Percentiles rank a stretch among this genome's conserved stretches.
Conservation (phyloP, 768 basidiomycete species). For the Calvatia gigantea region DNA sequence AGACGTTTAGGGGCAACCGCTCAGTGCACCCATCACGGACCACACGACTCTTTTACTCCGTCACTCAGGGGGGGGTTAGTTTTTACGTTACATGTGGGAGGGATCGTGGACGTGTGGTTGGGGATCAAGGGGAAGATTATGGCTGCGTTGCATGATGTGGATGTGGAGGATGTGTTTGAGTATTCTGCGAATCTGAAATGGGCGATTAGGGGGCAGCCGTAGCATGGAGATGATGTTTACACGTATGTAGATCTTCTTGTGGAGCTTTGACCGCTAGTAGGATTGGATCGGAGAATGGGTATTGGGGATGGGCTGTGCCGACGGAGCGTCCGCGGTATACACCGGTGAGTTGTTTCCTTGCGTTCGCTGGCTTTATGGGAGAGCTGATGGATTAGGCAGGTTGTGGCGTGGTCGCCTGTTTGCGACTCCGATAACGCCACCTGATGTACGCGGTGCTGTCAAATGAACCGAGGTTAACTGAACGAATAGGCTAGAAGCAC, state of each 20-base stretch:
- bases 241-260: background rate
- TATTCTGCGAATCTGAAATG: background rate
- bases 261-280: background rate
- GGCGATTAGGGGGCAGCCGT: constrained; percentile 4
- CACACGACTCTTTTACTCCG: constrained; percentile 5
- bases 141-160: background rate
- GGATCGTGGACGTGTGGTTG: constrained; percentile 1
- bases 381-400: background rate
- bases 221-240: constrained; percentile 9
- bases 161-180: background rate
- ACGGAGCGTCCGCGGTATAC: constrained; percentile 7
- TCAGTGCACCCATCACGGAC: background rate
- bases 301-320: constrained; percentile 11
- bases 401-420: background rate
- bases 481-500: background rate
- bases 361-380: too few species aligned
- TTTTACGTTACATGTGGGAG: constrained; percentile 1
- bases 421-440: background rate
- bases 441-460: background rate
- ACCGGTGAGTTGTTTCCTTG: background rate
- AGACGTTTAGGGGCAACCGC: constrained; percentile 8
- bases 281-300: constrained; percentile 9
- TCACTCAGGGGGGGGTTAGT: background rate
- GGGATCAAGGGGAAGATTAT: background rate
- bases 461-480: constrained; percentile 4